A percentile compares a stretch with the other conserved stretches of the same genome.
phyloP scores from a whole-genome alignment of 805 yeast genomes.

The Henningerozyma blattae region DNA sequence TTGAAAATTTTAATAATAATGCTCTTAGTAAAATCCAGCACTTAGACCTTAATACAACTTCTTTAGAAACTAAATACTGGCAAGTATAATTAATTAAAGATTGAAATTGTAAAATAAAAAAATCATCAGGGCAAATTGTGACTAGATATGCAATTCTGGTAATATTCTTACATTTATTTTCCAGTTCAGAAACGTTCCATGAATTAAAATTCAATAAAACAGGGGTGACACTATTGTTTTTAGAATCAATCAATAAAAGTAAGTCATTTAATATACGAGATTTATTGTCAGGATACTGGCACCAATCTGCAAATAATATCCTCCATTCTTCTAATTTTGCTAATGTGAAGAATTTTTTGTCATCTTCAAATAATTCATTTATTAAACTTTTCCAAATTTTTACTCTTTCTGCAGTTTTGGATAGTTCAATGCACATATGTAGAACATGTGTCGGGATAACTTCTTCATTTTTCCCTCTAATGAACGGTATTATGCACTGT shows the following conservation, averaged over 20 bases:
- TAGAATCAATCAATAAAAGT: constrained; percentile 20
- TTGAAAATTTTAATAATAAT: constrained; percentile 48
- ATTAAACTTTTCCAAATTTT: constrained; percentile 56
- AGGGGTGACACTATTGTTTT: constrained; percentile 37
- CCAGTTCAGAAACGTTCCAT: constrained; percentile 62
- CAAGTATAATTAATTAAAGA: constrained; percentile 38
- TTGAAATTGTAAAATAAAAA: constrained; percentile 35
- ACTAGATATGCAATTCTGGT: constrained; percentile 54
- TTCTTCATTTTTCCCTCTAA: constrained; percentile 25
- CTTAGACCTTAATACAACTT: constrained; percentile 14
- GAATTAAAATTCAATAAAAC: constrained; percentile 43
- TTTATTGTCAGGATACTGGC: constrained; percentile 37
- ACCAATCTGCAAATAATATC: constrained; percentile 49
- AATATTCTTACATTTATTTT: constrained; percentile 38
- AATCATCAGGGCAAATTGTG: constrained; percentile 49
- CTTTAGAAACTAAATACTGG: constrained; percentile 21
- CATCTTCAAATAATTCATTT: constrained; percentile 53
- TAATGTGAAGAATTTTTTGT: constrained; percentile 11
- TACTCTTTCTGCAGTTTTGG: constrained; percentile 22
- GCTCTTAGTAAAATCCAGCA: constrained; percentile 51
- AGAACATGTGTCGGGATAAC: constrained; percentile 30
- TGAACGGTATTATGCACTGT: constrained; percentile 40
- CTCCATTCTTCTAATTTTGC: constrained; percentile 34
- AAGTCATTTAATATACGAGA: constrained; percentile 32
- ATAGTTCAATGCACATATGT: constrained; percentile 29